These are phyloP conservation scores for Psidium friedrichsthalianum DNA, from an alignment of 345 rosid genomes.

Conservation along the genomic window DNA sequence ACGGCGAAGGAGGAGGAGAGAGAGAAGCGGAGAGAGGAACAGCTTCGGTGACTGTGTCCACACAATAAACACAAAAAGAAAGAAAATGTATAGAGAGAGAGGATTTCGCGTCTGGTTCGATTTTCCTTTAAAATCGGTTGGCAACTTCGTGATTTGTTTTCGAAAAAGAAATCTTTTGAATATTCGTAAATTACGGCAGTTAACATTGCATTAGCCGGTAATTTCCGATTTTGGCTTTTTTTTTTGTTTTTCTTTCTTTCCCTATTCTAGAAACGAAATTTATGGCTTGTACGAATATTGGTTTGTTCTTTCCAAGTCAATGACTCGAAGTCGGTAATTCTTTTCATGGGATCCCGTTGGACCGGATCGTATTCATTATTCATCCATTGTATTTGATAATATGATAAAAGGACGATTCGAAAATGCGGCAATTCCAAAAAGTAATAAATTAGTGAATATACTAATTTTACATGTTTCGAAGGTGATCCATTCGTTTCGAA, in stretches of 20 bases:
- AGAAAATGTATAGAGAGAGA: not conserved
- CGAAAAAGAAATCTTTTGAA: not conserved
- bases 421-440: not conserved
- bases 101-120: not conserved
- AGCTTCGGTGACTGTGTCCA: not conserved
- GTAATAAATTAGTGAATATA: not conserved
- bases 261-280: not conserved
- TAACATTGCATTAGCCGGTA: not conserved
- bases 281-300: not conserved
- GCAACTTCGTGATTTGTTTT: not conserved
- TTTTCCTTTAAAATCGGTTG: not conserved
- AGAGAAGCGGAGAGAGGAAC: not conserved
- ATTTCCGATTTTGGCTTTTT: not conserved
- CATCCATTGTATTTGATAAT: not conserved
- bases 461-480: not conserved
- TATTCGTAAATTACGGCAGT: not conserved
- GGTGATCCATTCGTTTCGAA: fast-evolving
- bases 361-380: not conserved
- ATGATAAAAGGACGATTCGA: not conserved
- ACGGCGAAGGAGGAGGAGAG: not conserved
- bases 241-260: not conserved
- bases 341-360: fast-evolving
- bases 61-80: not conserved
- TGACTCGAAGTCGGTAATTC: not conserved
- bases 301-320: not conserved